Base-by-base conservation (phyloP, 2,329 filamentous ascomycete species). In the Phaeomoniella chlamydospora region DNA sequence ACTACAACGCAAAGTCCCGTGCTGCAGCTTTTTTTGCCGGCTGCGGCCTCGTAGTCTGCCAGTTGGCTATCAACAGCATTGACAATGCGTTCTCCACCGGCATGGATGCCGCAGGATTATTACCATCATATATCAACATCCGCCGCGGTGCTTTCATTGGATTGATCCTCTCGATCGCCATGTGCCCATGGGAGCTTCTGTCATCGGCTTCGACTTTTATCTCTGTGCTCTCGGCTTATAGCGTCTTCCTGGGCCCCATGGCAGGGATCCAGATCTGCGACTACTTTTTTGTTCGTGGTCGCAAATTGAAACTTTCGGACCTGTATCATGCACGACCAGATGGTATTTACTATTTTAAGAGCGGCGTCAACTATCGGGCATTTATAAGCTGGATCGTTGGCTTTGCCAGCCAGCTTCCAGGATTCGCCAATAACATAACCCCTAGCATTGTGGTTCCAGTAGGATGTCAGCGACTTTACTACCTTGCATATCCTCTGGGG, bases 121-220 rank as follows among this genome's bases (percentile, higher is more conserved):
- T 65, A 41, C 68, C 68, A 0, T 57, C 55, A 26, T 73, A 63
- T 44, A 59, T 74, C 50, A 72, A 70, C 46, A 73, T 74, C 42
- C 56, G 69, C 2, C 62, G 71, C 3, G 71, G 71, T 1, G 59
- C 61, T 1, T 68, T 68, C 40, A 53, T 72, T 35, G 59, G 56
- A 3, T 51, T 63, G 0, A 44, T 66, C 4, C 48, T 68, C 3
- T 59, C 55, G 12, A 60, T 66, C 22, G 54, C 55, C 1, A 55
- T 65, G 35, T 63, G 62, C 39, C 69, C 68, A 0, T 74, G 68
- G 69, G 52, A 70, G 38, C 54, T 72, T 0, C 51, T 72, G 3
- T 56, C 58, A 5, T 57, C 53, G 0, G 63, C 67, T 1, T 49
- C 54, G 6, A 61, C 58, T 1, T 68, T 70, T 50, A 59, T 68